These are phyloP conservation scores for Lippia alba DNA, from an alignment of 305 asterid species.

Conservation along the genomic window DNA sequence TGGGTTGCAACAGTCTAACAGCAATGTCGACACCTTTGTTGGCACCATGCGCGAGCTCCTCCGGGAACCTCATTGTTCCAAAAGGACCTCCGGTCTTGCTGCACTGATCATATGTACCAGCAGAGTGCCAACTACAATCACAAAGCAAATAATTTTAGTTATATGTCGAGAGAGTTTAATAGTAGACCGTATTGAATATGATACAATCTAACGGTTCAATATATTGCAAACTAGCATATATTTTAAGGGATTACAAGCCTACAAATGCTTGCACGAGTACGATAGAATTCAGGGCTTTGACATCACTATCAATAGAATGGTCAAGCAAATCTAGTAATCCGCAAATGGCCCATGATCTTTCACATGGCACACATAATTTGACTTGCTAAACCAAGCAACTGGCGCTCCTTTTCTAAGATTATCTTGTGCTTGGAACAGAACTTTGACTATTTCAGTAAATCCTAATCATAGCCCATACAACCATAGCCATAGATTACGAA, in stretches of 20 bases:
- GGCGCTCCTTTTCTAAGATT: background rate
- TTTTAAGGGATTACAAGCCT: background rate
- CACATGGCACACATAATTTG: too few relatives aligned
- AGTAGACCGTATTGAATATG: too few relatives aligned
- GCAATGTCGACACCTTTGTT: conserved; percentile 88
- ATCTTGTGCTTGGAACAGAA: background rate
- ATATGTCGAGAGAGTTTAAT: too few relatives aligned
- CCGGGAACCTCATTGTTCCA: conserved; percentile 81
- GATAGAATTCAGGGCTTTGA: background rate
- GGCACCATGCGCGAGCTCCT: conserved; percentile 73
- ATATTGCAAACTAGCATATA: background rate
- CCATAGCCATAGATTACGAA: background rate
- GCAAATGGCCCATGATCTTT: background rate
- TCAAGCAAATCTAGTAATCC: background rate
- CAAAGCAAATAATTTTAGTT: conserved; percentile 13
- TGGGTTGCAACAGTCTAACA: conserved; percentile 72
- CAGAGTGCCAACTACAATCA: conserved; percentile 84
- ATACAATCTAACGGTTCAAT: background rate
- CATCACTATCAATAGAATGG: background rate
- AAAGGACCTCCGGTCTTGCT: conserved; percentile 91
- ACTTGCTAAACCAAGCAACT: background rate
- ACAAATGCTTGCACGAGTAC: too few relatives aligned
- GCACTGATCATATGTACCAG: conserved; percentile 81
- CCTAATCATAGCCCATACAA: background rate
- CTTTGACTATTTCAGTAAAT: background rate